Conservation (phyloP, 2,329 filamentous ascomycete species). For the Xylariaceae sp. region DNA sequence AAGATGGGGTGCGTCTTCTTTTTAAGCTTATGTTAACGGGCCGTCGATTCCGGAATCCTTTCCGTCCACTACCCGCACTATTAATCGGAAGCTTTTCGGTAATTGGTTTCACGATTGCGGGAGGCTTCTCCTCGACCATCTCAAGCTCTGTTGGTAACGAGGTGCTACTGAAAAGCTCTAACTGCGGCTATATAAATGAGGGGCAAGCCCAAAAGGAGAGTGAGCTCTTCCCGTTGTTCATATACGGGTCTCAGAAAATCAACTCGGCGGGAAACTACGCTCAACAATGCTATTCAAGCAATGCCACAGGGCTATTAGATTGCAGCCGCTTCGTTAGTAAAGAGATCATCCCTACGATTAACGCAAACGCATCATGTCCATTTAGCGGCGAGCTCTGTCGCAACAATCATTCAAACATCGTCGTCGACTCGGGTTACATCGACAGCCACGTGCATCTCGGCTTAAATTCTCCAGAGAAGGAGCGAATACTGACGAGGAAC, state of each 20-base stretch:
- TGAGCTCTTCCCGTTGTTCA: background rate
- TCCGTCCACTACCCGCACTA: background rate
- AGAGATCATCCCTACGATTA: background rate
- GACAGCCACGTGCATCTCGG: conserved; percentile 7
- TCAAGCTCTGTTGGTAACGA: conserved; percentile 4
- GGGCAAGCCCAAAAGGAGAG: no score
- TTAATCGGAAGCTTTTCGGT: background rate
- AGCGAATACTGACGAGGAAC: conserved; percentile 3
- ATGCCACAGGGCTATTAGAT: background rate
- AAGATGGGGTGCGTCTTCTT: background rate
- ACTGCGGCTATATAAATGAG: background rate
- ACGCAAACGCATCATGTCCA: conserved; percentile 9
- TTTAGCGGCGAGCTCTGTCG: conserved; percentile 8
- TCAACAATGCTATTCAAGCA: conserved; percentile 10
- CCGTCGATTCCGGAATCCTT: background rate
- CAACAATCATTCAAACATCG: conserved; percentile 1
- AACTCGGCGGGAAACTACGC: conserved; percentile 11
- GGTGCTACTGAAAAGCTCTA: conserved; percentile 4
- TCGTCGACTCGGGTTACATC: conserved; percentile 7
- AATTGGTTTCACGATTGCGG: conserved; percentile 3
- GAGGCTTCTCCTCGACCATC: conserved; percentile 11
- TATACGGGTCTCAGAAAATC: background rate
- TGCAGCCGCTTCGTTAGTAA: background rate
- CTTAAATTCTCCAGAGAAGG: conserved; percentile 3
- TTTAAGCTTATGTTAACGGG: background rate